Evolutionary conservation across 1,284 basidiomycete genomes (phyloP), one percentile per base, ranked within the genome.

Genomic region (Sanghuangporus sanghuang): DNA sequence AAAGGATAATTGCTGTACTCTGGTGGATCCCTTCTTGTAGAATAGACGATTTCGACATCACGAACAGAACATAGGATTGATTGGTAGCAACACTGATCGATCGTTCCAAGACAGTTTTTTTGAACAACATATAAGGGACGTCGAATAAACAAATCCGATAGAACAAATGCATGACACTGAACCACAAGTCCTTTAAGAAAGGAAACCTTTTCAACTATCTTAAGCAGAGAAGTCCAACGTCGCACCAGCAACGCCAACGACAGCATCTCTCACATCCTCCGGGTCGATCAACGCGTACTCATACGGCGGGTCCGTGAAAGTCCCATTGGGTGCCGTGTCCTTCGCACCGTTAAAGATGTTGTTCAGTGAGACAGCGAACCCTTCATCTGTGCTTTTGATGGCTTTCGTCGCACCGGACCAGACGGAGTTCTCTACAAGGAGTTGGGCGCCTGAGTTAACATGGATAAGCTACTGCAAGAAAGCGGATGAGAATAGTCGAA

Each of bases 371-470:
- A 78, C 76, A 64, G 77, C 78, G 62, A 71, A 81, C 21, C 79
- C 79, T 3, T 62, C 74, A 60, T 79, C 77, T 54, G 79, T 80
- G 16, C 71, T 68, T 68, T 79, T 79, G 55, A 80, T 68, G 40
- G 79, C 74, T 69, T 77, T 75, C 38, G 65, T 64, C 70, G 65
- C 71, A 69, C 73, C 73, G 58, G 71, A 73, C 73, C 74, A 80
- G 52, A 80, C 75, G 66, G 79, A 79, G 74, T 80, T 80, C 70
- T 81, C 75, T 56, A 81, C 77, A 16, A 80, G 73, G 61, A 80
- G 75, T 67, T 79, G 76, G 55, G 79, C 79, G 65, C 74, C 76
- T 75, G 59, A 8, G 27, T 46, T 27, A 18, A 63, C 61, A 39
- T 12, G 16, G 48, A 58, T 12, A 6, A 9, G 42, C 44, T 18